Conservation (phyloP, 2,329 filamentous ascomycete genomes). For the Stenocarpella maydis region DNA sequence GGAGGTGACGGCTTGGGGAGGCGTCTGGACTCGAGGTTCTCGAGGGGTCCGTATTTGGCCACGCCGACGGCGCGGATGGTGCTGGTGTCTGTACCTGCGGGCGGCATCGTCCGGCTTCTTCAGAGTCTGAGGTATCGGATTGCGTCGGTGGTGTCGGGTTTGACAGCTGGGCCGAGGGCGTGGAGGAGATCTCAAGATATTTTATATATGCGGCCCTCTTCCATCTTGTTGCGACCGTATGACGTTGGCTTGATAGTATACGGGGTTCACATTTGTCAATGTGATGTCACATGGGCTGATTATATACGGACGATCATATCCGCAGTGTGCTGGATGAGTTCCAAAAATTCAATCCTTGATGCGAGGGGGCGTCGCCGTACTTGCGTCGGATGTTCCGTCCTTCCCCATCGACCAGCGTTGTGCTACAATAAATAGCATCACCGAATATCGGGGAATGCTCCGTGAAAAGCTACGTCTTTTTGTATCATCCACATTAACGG, state of each 20-base stretch:
- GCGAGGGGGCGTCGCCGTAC: background rate
- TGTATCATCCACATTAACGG: background rate
- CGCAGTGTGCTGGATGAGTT: background rate
- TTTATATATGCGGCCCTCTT: background rate
- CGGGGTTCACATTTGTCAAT: background rate
- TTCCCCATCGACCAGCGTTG: background rate
- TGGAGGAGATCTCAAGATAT: background rate
- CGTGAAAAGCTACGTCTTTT: background rate
- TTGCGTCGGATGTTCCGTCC: background rate
- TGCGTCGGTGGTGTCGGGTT: background rate
- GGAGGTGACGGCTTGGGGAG: slow-evolving; percentile 37
- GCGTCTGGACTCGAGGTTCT: slow-evolving; percentile 37
- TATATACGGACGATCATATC: too few species aligned
- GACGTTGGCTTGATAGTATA: slow-evolving; percentile 12
- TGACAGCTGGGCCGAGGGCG: background rate
- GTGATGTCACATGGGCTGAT: background rate
- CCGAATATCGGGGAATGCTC: background rate
- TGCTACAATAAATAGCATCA: background rate
- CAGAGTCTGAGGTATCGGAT: background rate
- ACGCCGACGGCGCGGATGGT: slow-evolving; percentile 40
- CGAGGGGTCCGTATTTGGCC: slow-evolving; percentile 38
- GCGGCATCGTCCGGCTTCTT: background rate
- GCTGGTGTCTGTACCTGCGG: background rate
- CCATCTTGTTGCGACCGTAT: background rate
- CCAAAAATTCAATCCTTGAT: background rate